A percentile compares a stretch with the other conserved stretches of the same genome.
Evolutionary conservation across 108 stramenopile species (phyloP).

Genomic region (Fragilariopsis cylindrus): DNA sequence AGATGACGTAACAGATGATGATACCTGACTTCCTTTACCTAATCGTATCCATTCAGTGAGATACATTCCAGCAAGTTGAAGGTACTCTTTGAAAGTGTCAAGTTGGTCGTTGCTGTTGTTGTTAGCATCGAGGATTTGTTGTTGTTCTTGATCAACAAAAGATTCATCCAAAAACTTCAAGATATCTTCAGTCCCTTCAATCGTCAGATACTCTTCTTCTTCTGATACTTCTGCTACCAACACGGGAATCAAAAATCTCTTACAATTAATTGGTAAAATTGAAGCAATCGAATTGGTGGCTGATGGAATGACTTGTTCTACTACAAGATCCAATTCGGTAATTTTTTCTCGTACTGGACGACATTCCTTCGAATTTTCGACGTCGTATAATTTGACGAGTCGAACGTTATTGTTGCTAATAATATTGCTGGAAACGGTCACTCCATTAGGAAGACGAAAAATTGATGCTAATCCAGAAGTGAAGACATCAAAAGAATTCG

Average conservation of each 20-base stretch:
- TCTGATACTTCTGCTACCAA: not conserved
- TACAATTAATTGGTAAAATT: not conserved
- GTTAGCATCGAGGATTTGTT: not conserved
- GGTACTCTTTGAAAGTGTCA: conserved; percentile 17
- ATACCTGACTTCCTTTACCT: conserved; percentile 31
- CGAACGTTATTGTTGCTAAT: conserved; percentile 12
- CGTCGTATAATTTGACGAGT: conserved; percentile 45
- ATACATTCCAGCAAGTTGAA: conserved; percentile 14
- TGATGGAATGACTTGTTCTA: conserved; percentile 56
- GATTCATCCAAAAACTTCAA: conserved; percentile 51
- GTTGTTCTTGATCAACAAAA: conserved; percentile 20
- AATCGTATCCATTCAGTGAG: conserved; percentile 24
- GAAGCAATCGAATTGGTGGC: conserved; percentile 20
- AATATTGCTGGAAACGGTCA: conserved; percentile 9
- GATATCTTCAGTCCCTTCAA: conserved; percentile 53
- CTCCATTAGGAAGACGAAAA: conserved; percentile 28
- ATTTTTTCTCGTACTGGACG: conserved; percentile 77
- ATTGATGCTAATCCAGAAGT: conserved; percentile 75
- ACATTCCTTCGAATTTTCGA: conserved; percentile 60
- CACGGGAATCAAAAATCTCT: no score
- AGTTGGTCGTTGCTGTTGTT: not conserved
- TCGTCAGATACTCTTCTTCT: conserved; percentile 22
- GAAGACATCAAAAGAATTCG: conserved; percentile 58
- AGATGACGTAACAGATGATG: conserved; percentile 19
- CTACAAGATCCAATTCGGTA: conserved; percentile 80